Conservation (phyloP, 163 green algal species). For the Volvox carteri region DNA sequence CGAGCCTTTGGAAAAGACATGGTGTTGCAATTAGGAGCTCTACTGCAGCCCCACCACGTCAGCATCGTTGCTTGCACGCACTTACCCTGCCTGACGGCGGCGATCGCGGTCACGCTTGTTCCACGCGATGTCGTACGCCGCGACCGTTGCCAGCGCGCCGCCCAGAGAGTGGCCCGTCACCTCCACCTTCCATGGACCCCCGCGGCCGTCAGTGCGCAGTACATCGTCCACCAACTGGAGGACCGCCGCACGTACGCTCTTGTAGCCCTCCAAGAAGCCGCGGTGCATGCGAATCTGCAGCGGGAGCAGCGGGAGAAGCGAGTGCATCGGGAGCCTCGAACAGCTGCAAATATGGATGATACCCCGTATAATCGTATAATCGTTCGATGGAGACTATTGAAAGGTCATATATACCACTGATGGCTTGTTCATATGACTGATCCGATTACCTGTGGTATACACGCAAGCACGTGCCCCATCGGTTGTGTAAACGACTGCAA, state of each 20-base stretch:
- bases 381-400: too few species aligned
- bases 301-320: too few species aligned
- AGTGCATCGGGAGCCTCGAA: too few species aligned
- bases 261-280: conserved; percentile 87
- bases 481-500: too few species aligned
- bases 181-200: conserved; percentile 71
- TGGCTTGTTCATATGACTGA: too few species aligned
- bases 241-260: conserved; percentile 62
- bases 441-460: too few species aligned
- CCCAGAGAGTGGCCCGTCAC: conserved; percentile 91
- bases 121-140: conserved; percentile 79
- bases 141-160: conserved; percentile 88
- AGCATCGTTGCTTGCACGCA: background rate
- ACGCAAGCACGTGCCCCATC: too few species aligned
- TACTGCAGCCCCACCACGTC: background rate
- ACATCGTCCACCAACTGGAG: conserved; percentile 60
- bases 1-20: background rate
- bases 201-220: background rate
- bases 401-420: too few species aligned
- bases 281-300: conserved; percentile 74
- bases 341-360: too few species aligned
- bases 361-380: too few species aligned
- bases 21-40: background rate
- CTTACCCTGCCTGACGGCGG: background rate
- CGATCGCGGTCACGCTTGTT: background rate